Conservation (phyloP, 148 eudicot genomes). For the Suaeda aralocaspica region DNA sequence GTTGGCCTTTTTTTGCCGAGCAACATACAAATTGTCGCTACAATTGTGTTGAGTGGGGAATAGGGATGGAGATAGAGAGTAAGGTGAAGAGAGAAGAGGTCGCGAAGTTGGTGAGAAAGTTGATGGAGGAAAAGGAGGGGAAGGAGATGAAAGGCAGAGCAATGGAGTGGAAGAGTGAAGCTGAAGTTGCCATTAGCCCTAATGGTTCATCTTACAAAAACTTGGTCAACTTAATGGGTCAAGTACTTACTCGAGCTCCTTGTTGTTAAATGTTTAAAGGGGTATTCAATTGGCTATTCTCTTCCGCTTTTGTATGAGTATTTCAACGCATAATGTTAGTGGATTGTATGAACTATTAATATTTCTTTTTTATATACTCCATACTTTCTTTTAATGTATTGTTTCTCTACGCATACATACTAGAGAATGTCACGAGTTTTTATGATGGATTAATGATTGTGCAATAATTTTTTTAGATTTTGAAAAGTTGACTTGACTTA, state of each 20-base stretch:
- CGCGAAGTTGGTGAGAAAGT: constrained; percentile 36
- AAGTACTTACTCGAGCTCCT: constrained; percentile 24
- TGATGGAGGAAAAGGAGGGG: constrained; percentile 53
- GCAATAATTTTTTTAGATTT: too few relatives aligned
- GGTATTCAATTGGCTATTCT: too few relatives aligned
- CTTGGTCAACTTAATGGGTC: constrained; percentile 33
- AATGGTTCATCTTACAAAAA: constrained; percentile 39
- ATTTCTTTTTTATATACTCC: too few relatives aligned
- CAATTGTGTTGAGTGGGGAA: constrained; percentile 42
- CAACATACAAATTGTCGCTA: constrained; percentile 50
- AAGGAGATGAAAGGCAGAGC: constrained; percentile 39
- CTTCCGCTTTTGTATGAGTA: too few relatives aligned
- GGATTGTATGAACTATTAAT: too few relatives aligned
- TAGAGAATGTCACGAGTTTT: too few relatives aligned
- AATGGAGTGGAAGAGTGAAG: constrained; percentile 40
- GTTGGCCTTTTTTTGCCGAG: constrained; percentile 60
- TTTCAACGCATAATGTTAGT: too few relatives aligned
- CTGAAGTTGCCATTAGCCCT: constrained; percentile 30
- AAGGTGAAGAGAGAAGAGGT: constrained; percentile 43
- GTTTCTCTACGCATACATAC: too few relatives aligned
- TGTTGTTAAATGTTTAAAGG: too few relatives aligned
- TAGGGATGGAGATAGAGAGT: constrained; percentile 43
- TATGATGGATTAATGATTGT: too few relatives aligned
- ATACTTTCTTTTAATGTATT: too few relatives aligned
- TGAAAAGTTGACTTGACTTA: too few relatives aligned